A percentile compares a stretch with the other conserved stretches of the same genome.
Evolutionary conservation across 139 green algal genomes (phyloP).

Genomic region (Tetradesmus obliquus): DNA sequence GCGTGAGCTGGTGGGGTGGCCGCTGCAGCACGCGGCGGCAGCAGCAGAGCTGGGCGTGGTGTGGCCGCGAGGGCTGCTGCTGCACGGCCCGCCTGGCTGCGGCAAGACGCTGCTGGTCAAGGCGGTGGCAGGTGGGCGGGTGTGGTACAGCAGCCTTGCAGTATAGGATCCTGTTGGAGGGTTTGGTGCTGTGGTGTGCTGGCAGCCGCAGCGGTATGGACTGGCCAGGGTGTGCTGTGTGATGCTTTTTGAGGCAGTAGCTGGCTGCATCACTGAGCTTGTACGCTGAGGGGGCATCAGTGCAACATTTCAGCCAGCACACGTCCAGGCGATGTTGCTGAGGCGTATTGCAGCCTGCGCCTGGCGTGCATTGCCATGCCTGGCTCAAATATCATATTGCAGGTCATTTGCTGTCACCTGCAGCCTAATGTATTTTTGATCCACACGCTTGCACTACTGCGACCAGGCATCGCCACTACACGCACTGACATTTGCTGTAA

Average conservation of each 20-base stretch:
- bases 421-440: too few relatives aligned
- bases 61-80: slow-evolving; percentile 84
- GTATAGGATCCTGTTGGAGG: not conserved
- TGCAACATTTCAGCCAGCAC: too few relatives aligned
- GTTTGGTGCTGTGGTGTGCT: not conserved
- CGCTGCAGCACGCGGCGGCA: slow-evolving; percentile 56
- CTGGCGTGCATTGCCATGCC: too few relatives aligned
- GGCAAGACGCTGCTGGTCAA: slow-evolving; percentile 96
- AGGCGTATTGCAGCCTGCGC: too few relatives aligned
- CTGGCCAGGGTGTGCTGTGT: not conserved
- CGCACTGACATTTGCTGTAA: not conserved
- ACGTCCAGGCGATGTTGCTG: too few relatives aligned
- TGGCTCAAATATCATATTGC: too few relatives aligned
- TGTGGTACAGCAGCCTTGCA: not conserved
- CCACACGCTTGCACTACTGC: too few relatives aligned
- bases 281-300: too few relatives aligned
- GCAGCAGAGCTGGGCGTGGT: slow-evolving; percentile 68
- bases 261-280: too few relatives aligned
- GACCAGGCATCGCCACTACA: too few relatives aligned
- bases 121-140: slow-evolving; percentile 81
- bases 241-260: too few relatives aligned
- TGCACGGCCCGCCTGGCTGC: slow-evolving; percentile 82
- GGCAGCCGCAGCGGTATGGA: not conserved
- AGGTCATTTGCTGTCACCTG: too few relatives aligned
- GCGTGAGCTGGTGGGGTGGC: slow-evolving; percentile 81